Base-by-base conservation (phyloP, 2,329 filamentous ascomycete species). In the Blastomyces percursus region DNA sequence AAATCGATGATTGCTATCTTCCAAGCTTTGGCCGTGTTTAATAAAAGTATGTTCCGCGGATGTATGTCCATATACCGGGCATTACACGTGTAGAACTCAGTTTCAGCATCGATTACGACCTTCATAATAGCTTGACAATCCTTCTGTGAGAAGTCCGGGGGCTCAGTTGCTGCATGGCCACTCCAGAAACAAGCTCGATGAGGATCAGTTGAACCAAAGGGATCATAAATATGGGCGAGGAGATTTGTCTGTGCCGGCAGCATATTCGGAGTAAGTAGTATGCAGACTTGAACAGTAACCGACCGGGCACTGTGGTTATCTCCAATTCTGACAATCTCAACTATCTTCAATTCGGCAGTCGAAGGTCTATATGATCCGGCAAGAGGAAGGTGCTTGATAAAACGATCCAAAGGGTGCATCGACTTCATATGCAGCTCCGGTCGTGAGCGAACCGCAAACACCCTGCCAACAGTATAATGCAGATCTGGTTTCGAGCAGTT, bases 201-300 rank as follows among this genome's bases (percentile, higher is more conserved):
- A 66, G 60, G 44, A 66, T 65, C 19, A 66, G 46, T 51, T 63
- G 63, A 61, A 66, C 63, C 38, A 57, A 60, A 44, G 27, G 54
- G 62, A 21, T 64, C 62, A 59, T 64, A 64, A 32, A 64, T 48
- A 38, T 64, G 61, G 30, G 62, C 62, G 46, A 64, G 32, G 8
- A 64, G 30, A n/a, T 51, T 54, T 54, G 24, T 64, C 24, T 42
- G 46, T 27, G 46, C 48, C 35, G 56, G 56, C 32, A 58, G 46
- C n/a, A 21, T 19, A 7, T 27, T n/a, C 42, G 32, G 50, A 21
- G 21, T n/a, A 38, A 4, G 57, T 35, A 40, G 56, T 44, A 21
- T 52, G 16, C 8, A 38, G 32, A 61, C 21, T 42, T 52, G 27
- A 35, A 64, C 44, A 30, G 52, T 30, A 46, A 55, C 48, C 14